Percentiles rank a stretch among this genome's conserved stretches.
Conservation (phyloP, 2,329 filamentous ascomycete genomes). For the Fusarium nisikadoi region DNA sequence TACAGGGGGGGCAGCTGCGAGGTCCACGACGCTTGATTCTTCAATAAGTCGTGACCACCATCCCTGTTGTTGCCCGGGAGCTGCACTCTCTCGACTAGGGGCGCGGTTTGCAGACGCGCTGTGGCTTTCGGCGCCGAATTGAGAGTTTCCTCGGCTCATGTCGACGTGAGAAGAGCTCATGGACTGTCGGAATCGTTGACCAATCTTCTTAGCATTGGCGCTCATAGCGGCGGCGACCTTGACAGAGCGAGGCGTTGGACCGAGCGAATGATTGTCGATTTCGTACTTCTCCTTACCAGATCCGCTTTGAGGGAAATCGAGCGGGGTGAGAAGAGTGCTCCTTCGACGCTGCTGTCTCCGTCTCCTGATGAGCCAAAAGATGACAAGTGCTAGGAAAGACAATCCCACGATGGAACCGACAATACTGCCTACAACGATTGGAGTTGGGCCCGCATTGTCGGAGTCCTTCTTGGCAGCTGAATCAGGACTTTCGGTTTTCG, state of each 20-base stretch:
- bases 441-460: slow-evolving; percentile 32
- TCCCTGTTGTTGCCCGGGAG: slow-evolving; percentile 44
- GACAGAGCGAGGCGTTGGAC: slow-evolving; percentile 57
- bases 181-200: slow-evolving; percentile 33
- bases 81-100: slow-evolving; percentile 9
- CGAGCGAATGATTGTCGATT: slow-evolving; percentile 59
- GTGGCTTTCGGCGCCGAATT: slow-evolving; percentile 56
- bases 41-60: slow-evolving; percentile 59
- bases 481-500: slow-evolving; percentile 28
- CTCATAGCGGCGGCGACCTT: slow-evolving; percentile 46
- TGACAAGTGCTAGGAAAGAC: slow-evolving; percentile 55
- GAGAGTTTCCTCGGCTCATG: slow-evolving; percentile 64
- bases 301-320: slow-evolving; percentile 49
- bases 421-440: slow-evolving; percentile 62
- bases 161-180: slow-evolving; percentile 55
- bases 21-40: slow-evolving; percentile 53
- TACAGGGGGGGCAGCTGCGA: slow-evolving; percentile 42
- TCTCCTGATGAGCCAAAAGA: slow-evolving; percentile 63
- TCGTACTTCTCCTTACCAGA: slow-evolving; percentile 35
- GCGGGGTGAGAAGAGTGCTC: slow-evolving; percentile 61
- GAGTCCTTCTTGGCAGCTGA: slow-evolving; percentile 18
- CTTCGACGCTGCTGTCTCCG: slow-evolving; percentile 53
- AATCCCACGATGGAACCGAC: slow-evolving; percentile 58
- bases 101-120: slow-evolving; percentile 47
- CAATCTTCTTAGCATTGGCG: slow-evolving; percentile 46